phyloP scores from a whole-genome alignment of 2,329 filamentous ascomycete genomes.

The Colletotrichum lini region DNA sequence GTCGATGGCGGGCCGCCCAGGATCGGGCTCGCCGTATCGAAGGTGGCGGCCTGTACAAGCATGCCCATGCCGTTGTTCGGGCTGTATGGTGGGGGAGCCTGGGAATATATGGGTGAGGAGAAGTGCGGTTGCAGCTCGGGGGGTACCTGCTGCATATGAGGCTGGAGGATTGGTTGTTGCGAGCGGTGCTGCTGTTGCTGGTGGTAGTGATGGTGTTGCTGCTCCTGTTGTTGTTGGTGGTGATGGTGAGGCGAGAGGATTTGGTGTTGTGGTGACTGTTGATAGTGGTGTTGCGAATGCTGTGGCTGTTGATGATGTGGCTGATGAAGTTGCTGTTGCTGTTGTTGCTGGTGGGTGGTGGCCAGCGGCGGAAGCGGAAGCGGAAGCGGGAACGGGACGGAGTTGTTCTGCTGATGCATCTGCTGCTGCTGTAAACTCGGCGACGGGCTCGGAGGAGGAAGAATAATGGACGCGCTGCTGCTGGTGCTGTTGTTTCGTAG shows the following conservation, averaged over 20 bases:
- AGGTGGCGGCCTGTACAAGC: conserved; percentile 56
- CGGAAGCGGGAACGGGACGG: conserved; percentile 27
- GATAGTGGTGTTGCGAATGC: conserved; percentile 8
- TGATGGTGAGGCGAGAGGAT: not conserved
- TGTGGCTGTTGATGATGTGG: conserved; percentile 27
- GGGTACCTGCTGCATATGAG: conserved; percentile 42
- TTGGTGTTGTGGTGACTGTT: not conserved
- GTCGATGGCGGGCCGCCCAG: conserved; percentile 15
- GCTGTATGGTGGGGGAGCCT: conserved; percentile 42
- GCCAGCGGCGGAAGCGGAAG: conserved; percentile 10
- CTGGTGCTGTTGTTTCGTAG: conserved; percentile 29
- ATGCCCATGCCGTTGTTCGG: conserved; percentile 56
- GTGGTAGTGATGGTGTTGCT: not conserved
- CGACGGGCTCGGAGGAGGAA: conserved; percentile 42
- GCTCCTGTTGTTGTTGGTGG: not conserved
- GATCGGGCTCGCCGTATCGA: conserved; percentile 50
- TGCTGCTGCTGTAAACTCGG: conserved; percentile 38
- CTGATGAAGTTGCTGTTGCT: conserved; percentile 19
- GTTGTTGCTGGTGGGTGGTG: conserved; percentile 22
- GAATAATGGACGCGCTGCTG: conserved; percentile 42
- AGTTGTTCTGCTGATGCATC: conserved; percentile 24
- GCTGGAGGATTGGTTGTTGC: conserved; percentile 23
- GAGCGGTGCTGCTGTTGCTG: conserved; percentile 35
- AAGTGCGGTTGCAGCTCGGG: conserved; percentile 39
- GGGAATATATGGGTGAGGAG: conserved; percentile 42